Evolutionary conservation across 1,284 basidiomycete species (phyloP).

Genomic region (Trametes versicolor): DNA sequence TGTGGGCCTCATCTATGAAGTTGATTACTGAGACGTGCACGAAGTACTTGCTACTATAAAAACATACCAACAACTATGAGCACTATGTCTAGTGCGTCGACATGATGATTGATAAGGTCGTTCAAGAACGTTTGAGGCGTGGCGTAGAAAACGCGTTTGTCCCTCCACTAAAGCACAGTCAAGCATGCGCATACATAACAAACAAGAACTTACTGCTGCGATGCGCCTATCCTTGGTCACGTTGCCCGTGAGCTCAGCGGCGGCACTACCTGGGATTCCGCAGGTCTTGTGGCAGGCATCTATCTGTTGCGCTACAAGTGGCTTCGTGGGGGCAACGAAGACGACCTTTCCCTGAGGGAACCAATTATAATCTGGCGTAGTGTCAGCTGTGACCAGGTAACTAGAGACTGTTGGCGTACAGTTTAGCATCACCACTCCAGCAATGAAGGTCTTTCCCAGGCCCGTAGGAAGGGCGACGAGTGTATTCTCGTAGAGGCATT

Average conservation of each 20-base stretch:
- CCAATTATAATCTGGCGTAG: slow-evolving; percentile 83
- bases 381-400: background rate
- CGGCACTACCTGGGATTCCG: slow-evolving; percentile 91
- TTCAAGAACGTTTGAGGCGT: slow-evolving; percentile 97
- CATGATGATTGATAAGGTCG: slow-evolving; percentile 79
- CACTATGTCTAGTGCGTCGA: slow-evolving; percentile 84
- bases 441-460: slow-evolving; percentile 98
- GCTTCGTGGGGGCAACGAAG: slow-evolving; percentile 96
- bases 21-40: too few relatives aligned
- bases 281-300: slow-evolving; percentile 94
- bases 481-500: slow-evolving; percentile 92
- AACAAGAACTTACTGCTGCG: slow-evolving; percentile 64
- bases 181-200: background rate
- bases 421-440: slow-evolving; percentile 96
- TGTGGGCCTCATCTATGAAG: slow-evolving; percentile 90
- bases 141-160: slow-evolving; percentile 96
- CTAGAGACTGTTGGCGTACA: slow-evolving; percentile 57
- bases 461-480: slow-evolving; percentile 97
- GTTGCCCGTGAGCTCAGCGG: slow-evolving; percentile 89
- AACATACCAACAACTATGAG: slow-evolving; percentile 81
- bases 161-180: slow-evolving; percentile 66
- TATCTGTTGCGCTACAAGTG: slow-evolving; percentile 95
- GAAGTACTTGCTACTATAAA: background rate
- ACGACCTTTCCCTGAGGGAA: slow-evolving; percentile 94
- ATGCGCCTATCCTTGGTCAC: slow-evolving; percentile 60